Base-by-base conservation (phyloP, 495 filamentous ascomycete genomes). In the Penicillium goetzii region DNA sequence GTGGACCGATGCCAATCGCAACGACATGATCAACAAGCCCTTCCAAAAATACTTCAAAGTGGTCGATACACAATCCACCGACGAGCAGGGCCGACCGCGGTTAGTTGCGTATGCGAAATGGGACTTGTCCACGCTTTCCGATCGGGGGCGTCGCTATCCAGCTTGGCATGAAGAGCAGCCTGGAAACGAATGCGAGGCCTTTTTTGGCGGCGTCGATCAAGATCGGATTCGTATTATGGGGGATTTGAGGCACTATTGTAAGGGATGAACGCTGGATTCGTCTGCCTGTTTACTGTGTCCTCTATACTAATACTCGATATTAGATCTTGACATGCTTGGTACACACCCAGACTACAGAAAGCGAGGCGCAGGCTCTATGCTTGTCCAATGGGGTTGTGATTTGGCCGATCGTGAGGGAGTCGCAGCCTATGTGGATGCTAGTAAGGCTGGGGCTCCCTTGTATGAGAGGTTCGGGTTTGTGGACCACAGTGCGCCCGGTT, bases 381-480 rank as follows among this genome's bases (percentile, higher is more conserved):
- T 86, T 1, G 71, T 84, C 4, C 38, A 69, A 19, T 87, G 84
- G 83, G 83, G 83, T 4, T 79, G 81, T 45, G 68, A 77, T 19
- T 61, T 72, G 38, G 80, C 81, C 0, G 78, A 81, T 63, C 38
- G 65, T 33, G 65, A 75, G 23, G 69, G 72, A 1, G 65, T 70
- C 2, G 55, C 63, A 14, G 69, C 68, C 4, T 78, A 77, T 58
- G 60, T 77, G 14, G 73, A 79, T 63, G 72, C 72, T 10, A 73
- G 72, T 43, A 66, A 71, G 58, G 70, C 59, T 12, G 75, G 74
- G 12, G 61, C 56, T 4, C 62, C 67, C 8, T 41, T 78, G 21
- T 76, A 76, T 61, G 58, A 66, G 54, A 72, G 64, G 53, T 60
- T 69, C 52, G 75, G 75, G 9, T 77, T 79, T 61, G 71, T 73